A percentile compares a stretch with the other conserved stretches of the same genome.
Evolutionary conservation across 306 rosid genomes (phyloP).

Genomic region (Acacia crassicarpa): DNA sequence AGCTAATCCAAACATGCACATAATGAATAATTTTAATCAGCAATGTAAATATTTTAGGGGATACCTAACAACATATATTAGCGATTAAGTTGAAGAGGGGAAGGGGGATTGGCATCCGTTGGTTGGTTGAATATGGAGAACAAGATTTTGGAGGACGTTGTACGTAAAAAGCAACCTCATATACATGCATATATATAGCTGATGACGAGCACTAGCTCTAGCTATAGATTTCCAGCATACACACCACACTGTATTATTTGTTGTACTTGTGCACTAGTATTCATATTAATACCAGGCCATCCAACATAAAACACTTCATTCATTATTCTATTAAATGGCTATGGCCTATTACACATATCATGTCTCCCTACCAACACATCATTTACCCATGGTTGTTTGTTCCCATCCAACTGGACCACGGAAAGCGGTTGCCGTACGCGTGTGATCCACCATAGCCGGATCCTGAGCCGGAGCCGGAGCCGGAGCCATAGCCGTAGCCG

Average conservation of each 20-base stretch:
- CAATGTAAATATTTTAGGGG: too few species aligned
- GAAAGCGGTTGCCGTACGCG: neutral
- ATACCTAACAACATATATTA: too few species aligned
- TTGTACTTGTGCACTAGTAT: neutral
- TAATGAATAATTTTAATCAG: too few species aligned
- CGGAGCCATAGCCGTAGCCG: slow-evolving; percentile 62
- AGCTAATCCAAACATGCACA: too few species aligned
- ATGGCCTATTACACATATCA: neutral
- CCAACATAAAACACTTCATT: neutral
- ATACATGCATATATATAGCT: neutral
- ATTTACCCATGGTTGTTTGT: slow-evolving; percentile 40
- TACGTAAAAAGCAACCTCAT: neutral
- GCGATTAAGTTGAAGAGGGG: too few species aligned
- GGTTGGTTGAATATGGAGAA: too few species aligned
- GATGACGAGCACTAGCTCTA: neutral
- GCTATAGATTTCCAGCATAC: neutral
- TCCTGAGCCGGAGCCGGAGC: slow-evolving; percentile 33
- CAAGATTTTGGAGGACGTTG: neutral
- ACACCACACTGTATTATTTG: neutral
- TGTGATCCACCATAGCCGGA: neutral
- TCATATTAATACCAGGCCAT: neutral
- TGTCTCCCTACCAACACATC: neutral
- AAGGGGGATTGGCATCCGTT: too few species aligned
- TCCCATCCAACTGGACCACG: slow-evolving; percentile 21
- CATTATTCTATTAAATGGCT: neutral